These are phyloP conservation scores for Chaetomidium leptoderma DNA, from an alignment of 495 filamentous ascomycete genomes.

Conservation along the genomic window DNA sequence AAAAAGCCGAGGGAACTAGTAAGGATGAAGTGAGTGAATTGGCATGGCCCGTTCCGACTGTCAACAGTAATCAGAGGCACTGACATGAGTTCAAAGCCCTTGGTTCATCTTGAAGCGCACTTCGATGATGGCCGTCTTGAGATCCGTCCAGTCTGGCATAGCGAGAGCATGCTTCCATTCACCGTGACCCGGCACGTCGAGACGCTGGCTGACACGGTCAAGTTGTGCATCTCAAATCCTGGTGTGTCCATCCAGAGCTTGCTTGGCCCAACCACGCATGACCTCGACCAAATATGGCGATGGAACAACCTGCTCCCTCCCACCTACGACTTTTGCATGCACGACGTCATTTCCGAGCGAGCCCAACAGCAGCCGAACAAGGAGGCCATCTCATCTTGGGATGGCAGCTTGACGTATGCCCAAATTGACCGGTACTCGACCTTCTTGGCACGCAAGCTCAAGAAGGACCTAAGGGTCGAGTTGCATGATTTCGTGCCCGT, in stretches of 20 bases:
- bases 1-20: background rate
- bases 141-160: slow-evolving; percentile 11
- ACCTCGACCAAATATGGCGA: slow-evolving; percentile 34
- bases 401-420: slow-evolving; percentile 54
- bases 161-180: slow-evolving; percentile 14
- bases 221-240: slow-evolving; percentile 7
- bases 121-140: background rate
- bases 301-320: slow-evolving; percentile 35
- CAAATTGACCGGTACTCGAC: slow-evolving; percentile 48
- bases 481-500: slow-evolving; percentile 46
- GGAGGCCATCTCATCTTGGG: slow-evolving; percentile 46
- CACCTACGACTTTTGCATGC: slow-evolving; percentile 34
- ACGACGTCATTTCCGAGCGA: slow-evolving; percentile 38
- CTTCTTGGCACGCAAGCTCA: slow-evolving; percentile 29
- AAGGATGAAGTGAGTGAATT: slow-evolving; percentile 11
- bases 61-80: background rate
- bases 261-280: slow-evolving; percentile 8
- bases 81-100: background rate
- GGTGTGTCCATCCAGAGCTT: background rate
- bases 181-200: slow-evolving; percentile 17
- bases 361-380: slow-evolving; percentile 38
- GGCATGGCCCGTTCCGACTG: too few species aligned
- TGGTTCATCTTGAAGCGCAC: slow-evolving; percentile 12
- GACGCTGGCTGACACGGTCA: slow-evolving; percentile 17
- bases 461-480: slow-evolving; percentile 47